Percentiles rank a stretch among this genome's conserved stretches.
Conservation (phyloP, 805 yeast species). For the Candida maesae region DNA sequence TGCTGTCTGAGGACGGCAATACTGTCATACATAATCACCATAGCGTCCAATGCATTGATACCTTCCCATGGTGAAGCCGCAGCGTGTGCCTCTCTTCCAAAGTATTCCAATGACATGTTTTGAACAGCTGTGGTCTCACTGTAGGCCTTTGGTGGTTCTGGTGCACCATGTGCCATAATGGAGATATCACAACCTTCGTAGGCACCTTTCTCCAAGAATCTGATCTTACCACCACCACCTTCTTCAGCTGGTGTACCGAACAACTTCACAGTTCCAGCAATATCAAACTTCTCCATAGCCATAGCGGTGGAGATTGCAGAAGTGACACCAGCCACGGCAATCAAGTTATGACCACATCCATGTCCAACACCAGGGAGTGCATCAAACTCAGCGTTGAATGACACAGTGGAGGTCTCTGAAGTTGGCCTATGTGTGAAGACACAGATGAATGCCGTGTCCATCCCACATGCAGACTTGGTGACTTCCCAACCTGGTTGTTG, state of each 20-base stretch:
- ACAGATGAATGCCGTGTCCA: constrained; percentile 9
- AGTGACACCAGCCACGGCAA: constrained; percentile 8
- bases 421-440: constrained; percentile 4
- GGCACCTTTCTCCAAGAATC: constrained; percentile 10
- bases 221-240: constrained; percentile 12
- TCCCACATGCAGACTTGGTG: constrained; percentile 8
- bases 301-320: constrained; percentile 7
- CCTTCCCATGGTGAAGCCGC: constrained; percentile 16
- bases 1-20: constrained; percentile 11
- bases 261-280: constrained; percentile 12
- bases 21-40: constrained; percentile 7
- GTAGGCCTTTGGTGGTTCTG: not conserved
- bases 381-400: constrained; percentile 12
- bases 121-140: constrained; percentile 7
- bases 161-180: constrained; percentile 6
- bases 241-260: constrained; percentile 15
- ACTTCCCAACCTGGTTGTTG: constrained; percentile 13
- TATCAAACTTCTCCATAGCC: constrained; percentile 9
- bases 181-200: constrained; percentile 10
- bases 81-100: constrained; percentile 14
- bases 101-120: constrained; percentile 7
- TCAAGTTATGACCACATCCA: constrained; percentile 13
- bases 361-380: constrained; percentile 13
- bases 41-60: constrained; percentile 12
- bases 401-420: constrained; percentile 3